Base-by-base conservation (phyloP, 768 basidiomycete species). In the Leucogyrophana mollusca region DNA sequence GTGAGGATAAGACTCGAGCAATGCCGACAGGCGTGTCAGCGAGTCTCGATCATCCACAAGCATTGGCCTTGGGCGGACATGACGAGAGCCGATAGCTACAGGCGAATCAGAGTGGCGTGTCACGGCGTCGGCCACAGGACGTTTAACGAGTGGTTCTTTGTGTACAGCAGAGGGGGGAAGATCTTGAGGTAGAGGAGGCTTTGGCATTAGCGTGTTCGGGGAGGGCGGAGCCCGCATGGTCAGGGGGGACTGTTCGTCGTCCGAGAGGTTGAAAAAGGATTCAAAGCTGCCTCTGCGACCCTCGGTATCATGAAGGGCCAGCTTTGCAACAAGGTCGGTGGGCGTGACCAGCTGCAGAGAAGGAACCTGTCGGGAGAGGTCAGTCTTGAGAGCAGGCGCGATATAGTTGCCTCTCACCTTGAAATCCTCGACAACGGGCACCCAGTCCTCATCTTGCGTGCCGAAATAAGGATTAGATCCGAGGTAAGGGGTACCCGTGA, bases 1-100 rank as follows among this genome's bases (percentile, higher is more conserved):
- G 13, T 30, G 6, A 30, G 27, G 13, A 30, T 30, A 13, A 13
- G 67, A 55, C 47, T 71, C 73, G 16, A 68, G 65, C 14, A 71
- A 59, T 18, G 64, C 68, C 0, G 70, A 67, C 24, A 76, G 58
- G 30, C 65, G 64, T 51, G 49, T 57, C 16, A 63, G 48, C 3
- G 66, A 61, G 2, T 66, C 45, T 37, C 64, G 62, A 43, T 79
- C 76, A 30, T 77, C 67, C 3, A 72, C 53, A 25, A 67, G 61
- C 16, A 74, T 57, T 11, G 69, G 67, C 14, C 64, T 66, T 18
- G 70, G 69, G 20, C 70, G 71, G 20, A 62, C 52, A 43, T 59
- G 66, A n/a, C 61, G 64, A 21, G 41, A 54, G 30, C 36, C 37
- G 17, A 33, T 14, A 34, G 47, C 16, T 27, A n/a, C n/a, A n/a